Conservation (phyloP, 2,329 filamentous ascomycete species). For the Alternaria arbusti region DNA sequence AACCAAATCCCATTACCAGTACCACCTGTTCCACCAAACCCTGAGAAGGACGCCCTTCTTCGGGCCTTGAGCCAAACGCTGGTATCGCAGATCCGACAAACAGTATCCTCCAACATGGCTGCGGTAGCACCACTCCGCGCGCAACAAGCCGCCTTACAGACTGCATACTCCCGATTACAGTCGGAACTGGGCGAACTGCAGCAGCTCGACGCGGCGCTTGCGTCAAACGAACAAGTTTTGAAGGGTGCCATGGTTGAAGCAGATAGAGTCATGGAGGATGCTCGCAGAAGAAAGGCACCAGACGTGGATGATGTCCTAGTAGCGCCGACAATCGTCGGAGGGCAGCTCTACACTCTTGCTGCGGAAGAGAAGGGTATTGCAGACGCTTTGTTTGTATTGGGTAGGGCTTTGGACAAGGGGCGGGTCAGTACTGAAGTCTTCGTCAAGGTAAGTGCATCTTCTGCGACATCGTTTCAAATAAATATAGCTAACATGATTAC, state of each 20-base stretch:
- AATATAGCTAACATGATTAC: conserved; percentile 14
- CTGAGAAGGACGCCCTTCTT: conserved; percentile 89
- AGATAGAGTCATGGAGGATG: conserved; percentile 76
- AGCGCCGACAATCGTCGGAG: conserved; percentile 90
- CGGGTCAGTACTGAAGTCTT: conserved; percentile 75
- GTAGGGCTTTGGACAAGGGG: conserved; percentile 75
- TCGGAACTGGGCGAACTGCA: conserved; percentile 75
- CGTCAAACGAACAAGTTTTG: conserved; percentile 79
- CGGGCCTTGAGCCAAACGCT: conserved; percentile 76
- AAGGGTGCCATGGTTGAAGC: conserved; percentile 79
- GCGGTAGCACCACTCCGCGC: conserved; percentile 78
- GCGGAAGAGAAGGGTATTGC: conserved; percentile 87
- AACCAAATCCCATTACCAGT: conserved; percentile 63
- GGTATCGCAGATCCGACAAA: conserved; percentile 70
- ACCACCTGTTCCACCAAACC: conserved; percentile 92
- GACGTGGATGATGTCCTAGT: conserved; percentile 89
- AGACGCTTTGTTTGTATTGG: conserved; percentile 84
- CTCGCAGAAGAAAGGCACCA: conserved; percentile 72
- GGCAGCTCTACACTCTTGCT: conserved; percentile 87
- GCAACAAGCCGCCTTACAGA: conserved; percentile 78
- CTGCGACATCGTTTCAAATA: not conserved
- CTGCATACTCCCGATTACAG: conserved; percentile 72
- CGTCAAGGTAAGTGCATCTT: conserved; percentile 64
- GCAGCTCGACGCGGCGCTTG: conserved; percentile 72
- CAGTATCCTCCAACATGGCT: conserved; percentile 73